A percentile compares a stretch with the other conserved stretches of the same genome.
Conservation (phyloP, 331 rosid genomes). For the Phaseolus coccineus region DNA sequence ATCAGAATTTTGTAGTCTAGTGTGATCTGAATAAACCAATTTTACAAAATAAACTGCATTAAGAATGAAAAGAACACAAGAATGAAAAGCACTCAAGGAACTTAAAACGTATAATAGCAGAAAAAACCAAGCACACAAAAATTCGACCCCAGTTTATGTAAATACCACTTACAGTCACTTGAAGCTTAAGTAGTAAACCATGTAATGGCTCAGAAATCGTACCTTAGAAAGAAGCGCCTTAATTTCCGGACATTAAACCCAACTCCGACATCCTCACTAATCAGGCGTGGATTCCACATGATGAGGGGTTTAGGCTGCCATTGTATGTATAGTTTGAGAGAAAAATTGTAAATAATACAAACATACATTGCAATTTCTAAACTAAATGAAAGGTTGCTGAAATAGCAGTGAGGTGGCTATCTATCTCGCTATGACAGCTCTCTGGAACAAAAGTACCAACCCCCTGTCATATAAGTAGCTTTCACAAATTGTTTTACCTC, state of each 20-base stretch:
- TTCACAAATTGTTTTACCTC: constrained; percentile 20
- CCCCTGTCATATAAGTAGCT: constrained; percentile 31
- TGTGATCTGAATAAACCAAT: constrained; percentile 30
- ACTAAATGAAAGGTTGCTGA: constrained; percentile 13
- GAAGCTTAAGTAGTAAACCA: constrained; percentile 35
- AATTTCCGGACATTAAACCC: constrained; percentile 85
- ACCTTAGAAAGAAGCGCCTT: constrained; percentile 90
- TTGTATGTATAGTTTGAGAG: constrained; percentile 30
- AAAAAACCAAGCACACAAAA: constrained; percentile 25
- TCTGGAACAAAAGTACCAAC: constrained; percentile 18
- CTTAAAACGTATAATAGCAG: constrained; percentile 20
- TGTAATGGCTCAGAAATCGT: constrained; percentile 33
- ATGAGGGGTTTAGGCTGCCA: constrained; percentile 91
- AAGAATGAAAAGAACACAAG: constrained; percentile 1
- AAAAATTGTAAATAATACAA: constrained; percentile 5
- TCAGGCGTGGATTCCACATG: constrained; percentile 98
- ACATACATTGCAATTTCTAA: background rate
- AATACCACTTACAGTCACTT: constrained; percentile 15
- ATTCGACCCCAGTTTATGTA: background rate
- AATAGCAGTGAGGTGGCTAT: constrained; percentile 1
- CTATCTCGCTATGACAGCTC: constrained; percentile 9
- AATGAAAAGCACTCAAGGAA: constrained; percentile 31
- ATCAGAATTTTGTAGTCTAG: constrained; percentile 40
- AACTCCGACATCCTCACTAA: constrained; percentile 96
- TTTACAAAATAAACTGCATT: constrained; percentile 21